These are phyloP conservation scores for Eutypa lata DNA, from an alignment of 2,329 filamentous ascomycete genomes.

Conservation along the genomic window DNA sequence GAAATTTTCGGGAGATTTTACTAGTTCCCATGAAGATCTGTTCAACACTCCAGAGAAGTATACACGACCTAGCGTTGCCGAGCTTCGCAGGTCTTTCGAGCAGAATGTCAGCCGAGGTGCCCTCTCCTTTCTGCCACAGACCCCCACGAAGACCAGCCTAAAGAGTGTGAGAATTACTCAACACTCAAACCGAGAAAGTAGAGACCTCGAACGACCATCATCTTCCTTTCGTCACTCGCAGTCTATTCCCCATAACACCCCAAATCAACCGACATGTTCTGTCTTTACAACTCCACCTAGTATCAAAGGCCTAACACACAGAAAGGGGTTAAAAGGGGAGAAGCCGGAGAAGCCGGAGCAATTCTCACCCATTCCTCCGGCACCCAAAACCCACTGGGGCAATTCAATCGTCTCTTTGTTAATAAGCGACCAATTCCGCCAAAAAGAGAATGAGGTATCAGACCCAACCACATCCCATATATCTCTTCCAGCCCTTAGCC, in stretches of 20 bases:
- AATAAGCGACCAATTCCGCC: conserved; percentile 8
- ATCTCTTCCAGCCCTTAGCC: not conserved
- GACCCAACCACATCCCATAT: not conserved
- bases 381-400: not conserved
- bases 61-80: conserved; percentile 28
- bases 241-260: not conserved
- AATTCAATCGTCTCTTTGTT: conserved; percentile 4
- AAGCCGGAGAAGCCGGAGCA: conserved; percentile 1
- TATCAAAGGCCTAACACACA: not conserved
- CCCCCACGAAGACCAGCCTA: not conserved
- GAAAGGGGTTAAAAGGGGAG: conserved; percentile 3
- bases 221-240: not conserved
- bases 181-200: conserved; percentile 1
- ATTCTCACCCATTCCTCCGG: not conserved
- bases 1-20: not conserved
- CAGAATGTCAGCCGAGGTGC: not conserved
- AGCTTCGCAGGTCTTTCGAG: conserved; percentile 33
- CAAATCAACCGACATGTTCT: not conserved
- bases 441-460: not conserved
- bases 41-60: not conserved
- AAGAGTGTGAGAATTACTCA: not conserved
- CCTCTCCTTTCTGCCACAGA: not conserved
- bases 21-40: not conserved
- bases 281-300: not conserved
- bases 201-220: conserved; percentile 2